Evolutionary conservation across 306 rosid species (phyloP).

Genomic region (Lathyrus sativus): DNA sequence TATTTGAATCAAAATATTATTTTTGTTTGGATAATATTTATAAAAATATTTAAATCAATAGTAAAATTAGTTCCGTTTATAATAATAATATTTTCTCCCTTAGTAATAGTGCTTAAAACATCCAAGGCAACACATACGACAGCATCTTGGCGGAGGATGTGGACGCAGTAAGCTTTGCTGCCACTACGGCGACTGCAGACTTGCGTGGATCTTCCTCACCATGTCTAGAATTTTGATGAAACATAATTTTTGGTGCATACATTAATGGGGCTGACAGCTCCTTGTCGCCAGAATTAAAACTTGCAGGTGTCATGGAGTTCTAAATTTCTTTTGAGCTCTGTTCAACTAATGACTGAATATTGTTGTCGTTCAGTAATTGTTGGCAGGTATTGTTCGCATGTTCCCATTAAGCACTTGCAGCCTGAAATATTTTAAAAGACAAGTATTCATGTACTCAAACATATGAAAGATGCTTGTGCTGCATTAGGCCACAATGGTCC

Average conservation of each 20-base stretch:
- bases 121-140: no score
- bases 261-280: constrained; percentile 85
- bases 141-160: constrained; percentile 95
- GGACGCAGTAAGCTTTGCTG: constrained; percentile 93
- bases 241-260: constrained; percentile 58
- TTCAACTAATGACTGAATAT: constrained; percentile 50
- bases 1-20: no score
- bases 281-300: constrained; percentile 50
- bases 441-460: constrained; percentile 12
- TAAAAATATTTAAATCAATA: no score
- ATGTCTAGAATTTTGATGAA: constrained; percentile 59
- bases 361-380: constrained; percentile 56
- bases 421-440: constrained; percentile 51
- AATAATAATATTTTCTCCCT: no score
- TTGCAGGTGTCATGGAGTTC: constrained; percentile 57
- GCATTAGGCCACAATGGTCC: constrained; percentile 16
- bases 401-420: constrained; percentile 78
- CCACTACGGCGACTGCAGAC: constrained; percentile 98
- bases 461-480: not conserved
- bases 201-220: constrained; percentile 77
- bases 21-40: no score
- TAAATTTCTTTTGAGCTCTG: constrained; percentile 70
- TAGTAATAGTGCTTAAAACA: no score
- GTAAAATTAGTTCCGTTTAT: no score
- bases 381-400: constrained; percentile 54